Evolutionary conservation across 2,329 filamentous ascomycete genomes (phyloP).

Genomic region (Cladorrhinum sp.): DNA sequence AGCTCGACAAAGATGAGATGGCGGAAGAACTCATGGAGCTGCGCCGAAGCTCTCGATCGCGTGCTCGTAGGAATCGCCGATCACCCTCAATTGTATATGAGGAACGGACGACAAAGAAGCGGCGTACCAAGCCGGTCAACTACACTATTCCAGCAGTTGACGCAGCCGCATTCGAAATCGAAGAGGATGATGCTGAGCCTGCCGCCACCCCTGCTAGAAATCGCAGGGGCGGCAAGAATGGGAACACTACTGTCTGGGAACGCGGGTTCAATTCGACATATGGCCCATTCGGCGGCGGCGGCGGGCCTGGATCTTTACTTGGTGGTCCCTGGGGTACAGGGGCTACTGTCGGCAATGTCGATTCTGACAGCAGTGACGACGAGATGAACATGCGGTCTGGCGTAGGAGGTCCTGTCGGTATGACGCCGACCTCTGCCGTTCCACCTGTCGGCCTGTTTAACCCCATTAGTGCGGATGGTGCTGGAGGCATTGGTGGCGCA

Average conservation of each 20-base stretch:
- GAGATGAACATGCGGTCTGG: conserved; percentile 67
- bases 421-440: conserved; percentile 54
- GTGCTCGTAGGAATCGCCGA: conserved; percentile 48
- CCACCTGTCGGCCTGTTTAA: conserved; percentile 44
- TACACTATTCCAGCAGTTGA: conserved; percentile 83
- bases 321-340: conserved; percentile 71
- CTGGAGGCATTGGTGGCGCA: conserved; percentile 37
- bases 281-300: conserved; percentile 87
- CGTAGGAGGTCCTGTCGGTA: conserved; percentile 57
- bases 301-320: conserved; percentile 68
- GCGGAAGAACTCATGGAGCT: conserved; percentile 65
- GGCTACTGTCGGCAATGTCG: conserved; percentile 67
- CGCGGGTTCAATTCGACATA: conserved; percentile 83
- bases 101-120: conserved; percentile 47
- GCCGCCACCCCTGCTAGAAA: conserved; percentile 67
- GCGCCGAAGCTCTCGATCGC: conserved; percentile 50
- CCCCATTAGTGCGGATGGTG: conserved; percentile 14
- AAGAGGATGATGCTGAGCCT: conserved; percentile 72
- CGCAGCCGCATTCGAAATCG: conserved; percentile 53
- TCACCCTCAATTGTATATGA: conserved; percentile 60
- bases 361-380: conserved; percentile 96
- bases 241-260: conserved; percentile 63
- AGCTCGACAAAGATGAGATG: conserved; percentile 61
- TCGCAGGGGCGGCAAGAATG: conserved; percentile 57
- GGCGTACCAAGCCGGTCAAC: conserved; percentile 66